Evolutionary conservation across 2,329 filamentous ascomycete genomes (phyloP).

Genomic region (Pseudonectria foliicola): DNA sequence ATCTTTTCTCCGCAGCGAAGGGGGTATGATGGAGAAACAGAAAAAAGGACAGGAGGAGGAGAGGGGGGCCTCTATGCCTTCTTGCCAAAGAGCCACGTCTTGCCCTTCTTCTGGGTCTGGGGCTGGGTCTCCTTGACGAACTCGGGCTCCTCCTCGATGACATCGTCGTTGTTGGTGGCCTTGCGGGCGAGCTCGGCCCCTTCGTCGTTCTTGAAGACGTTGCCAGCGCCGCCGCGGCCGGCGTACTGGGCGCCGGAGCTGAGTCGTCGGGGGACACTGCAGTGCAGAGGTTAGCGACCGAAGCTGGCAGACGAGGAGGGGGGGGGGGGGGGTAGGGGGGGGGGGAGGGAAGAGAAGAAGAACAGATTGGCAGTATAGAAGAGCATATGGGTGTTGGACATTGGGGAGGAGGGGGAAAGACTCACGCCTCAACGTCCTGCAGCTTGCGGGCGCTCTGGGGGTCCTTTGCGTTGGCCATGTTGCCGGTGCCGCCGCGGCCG

Average conservation of each 20-base stretch:
- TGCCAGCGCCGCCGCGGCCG: conserved; percentile 70
- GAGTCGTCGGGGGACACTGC: conserved; percentile 46
- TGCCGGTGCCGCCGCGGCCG: conserved; percentile 79
- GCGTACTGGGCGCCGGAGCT: conserved; percentile 56
- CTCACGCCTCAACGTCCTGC: conserved; percentile 74
- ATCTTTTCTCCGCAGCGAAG: no score
- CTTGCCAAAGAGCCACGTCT: conserved; percentile 43
- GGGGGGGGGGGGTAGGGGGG: no score
- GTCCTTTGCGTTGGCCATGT: conserved; percentile 73
- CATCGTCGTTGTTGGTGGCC: conserved; percentile 24
- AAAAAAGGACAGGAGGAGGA: background rate
- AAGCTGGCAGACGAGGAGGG: conserved; percentile 1
- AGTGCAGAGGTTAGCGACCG: background rate
- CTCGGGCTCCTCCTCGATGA: conserved; percentile 24
- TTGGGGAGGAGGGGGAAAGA: no score
- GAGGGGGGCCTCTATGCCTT: conserved; percentile 29
- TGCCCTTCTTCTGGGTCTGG: conserved; percentile 36
- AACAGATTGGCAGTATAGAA: conserved; percentile 8
- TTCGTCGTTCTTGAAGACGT: conserved; percentile 50
- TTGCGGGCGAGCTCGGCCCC: conserved; percentile 22
- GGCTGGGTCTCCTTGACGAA: conserved; percentile 14
- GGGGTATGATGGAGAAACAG: background rate
- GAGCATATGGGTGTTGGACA: no score
- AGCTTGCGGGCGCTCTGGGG: conserved; percentile 65
- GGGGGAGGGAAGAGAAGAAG: conserved; percentile 17